Percentiles rank a stretch among this genome's conserved stretches.
phyloP scores from a whole-genome alignment of 106 monocot genomes.

The Dioscorea alata region DNA sequence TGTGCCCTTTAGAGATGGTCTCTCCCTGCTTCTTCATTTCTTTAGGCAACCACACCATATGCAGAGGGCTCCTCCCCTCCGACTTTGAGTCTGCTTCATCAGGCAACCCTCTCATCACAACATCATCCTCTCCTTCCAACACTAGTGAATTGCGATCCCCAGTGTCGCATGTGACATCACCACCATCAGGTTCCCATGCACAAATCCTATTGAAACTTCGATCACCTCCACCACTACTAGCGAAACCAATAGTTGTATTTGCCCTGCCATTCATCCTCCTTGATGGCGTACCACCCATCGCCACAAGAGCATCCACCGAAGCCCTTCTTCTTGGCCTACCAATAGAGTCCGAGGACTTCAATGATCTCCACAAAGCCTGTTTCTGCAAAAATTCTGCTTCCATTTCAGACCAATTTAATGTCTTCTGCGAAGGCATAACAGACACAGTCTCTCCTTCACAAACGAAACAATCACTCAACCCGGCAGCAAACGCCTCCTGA shows the following conservation, averaged over 20 bases:
- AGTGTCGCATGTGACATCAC: slow-evolving; percentile 41
- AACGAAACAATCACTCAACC: slow-evolving; percentile 39
- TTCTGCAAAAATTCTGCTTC: slow-evolving; percentile 7
- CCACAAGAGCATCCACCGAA: not conserved
- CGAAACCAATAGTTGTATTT: slow-evolving; percentile 13
- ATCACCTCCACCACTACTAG: slow-evolving; percentile 15
- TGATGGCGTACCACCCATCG: not conserved
- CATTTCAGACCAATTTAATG: slow-evolving; percentile 23
- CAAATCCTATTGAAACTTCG: slow-evolving; percentile 25
- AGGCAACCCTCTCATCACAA: not conserved
- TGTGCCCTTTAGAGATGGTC: slow-evolving; percentile 79
- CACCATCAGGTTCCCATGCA: slow-evolving; percentile 49
- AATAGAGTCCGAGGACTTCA: not conserved
- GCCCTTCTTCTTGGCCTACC: not conserved
- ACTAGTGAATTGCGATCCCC: slow-evolving; percentile 16
- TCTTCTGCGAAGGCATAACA: slow-evolving; percentile 70
- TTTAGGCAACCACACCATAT: slow-evolving; percentile 26
- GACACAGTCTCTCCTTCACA: slow-evolving; percentile 40
- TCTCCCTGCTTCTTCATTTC: slow-evolving; percentile 72
- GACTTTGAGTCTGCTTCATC: slow-evolving; percentile 3
- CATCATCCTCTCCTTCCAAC: slow-evolving; percentile 1
- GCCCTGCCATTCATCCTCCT: slow-evolving; percentile 12
- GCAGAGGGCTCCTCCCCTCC: slow-evolving; percentile 4
- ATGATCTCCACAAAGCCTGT: slow-evolving; percentile 4
- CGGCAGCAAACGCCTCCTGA: slow-evolving; percentile 35